Base-by-base conservation (phyloP, 2,329 filamentous ascomycete genomes). In the Fusarium luffae region DNA sequence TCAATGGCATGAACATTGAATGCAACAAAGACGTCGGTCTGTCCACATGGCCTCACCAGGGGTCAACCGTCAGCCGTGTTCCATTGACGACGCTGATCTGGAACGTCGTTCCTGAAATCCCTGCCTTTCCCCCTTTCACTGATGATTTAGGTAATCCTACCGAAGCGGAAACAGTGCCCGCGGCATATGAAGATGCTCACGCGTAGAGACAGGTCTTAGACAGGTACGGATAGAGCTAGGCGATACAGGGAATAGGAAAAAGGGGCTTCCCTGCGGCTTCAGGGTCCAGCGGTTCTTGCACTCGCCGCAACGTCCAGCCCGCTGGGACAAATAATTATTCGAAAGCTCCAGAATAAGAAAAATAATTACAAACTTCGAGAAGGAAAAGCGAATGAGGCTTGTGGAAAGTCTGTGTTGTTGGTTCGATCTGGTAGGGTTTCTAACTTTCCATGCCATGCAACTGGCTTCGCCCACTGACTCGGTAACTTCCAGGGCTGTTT, bases 161-260 rank as follows among this genome's bases (percentile, higher is more conserved):
- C 57, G 47, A 64, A 52, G 54, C 41, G 60, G 51, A 48, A 48
- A 58, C 21, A 44, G 47, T 44, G 42, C 59, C 54, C 41, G 61
- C 42, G 55, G 57, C 46, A 72, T 67, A 74, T 69, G 69, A 52
- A 57, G 68, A 70, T 70, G 68, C 68, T 65, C 68, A 57, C 63
- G 42, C 63, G 44, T 59, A 54, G 56, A 34, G 16, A 37, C 21
- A 16, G n/a, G 34, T 5, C 18, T 37, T 52, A 13, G 34, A 52
- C 34, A 40, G 44, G 46, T 49, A 52, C 34, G 28, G 44, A 40
- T 49, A 42, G 42, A 27, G 43, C 48, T 40, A 62, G 43, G 59
- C 37, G 21, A 40, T 40, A 37, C 37, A 57, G 27, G 54, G 54
- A 18, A 66, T 52, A 41, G 37, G 18, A 44, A 64, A 70, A 68